A percentile compares a stretch with the other conserved stretches of the same genome.
phyloP scores from a whole-genome alignment of 306 rosid species.

The Pyrus communis region DNA sequence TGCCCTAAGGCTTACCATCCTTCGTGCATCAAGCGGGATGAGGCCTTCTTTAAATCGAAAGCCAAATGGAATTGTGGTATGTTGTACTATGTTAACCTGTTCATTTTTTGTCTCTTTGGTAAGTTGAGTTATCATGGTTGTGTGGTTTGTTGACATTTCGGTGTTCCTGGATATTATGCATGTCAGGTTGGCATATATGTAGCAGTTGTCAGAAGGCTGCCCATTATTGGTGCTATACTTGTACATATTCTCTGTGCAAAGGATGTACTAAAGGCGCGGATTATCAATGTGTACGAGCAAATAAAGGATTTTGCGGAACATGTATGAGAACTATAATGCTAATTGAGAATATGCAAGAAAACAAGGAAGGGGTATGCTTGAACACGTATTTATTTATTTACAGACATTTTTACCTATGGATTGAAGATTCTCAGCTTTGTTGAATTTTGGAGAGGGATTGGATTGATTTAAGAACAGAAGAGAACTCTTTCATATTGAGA shows the following conservation, averaged over 20 bases:
- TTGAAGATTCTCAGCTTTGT: not conserved
- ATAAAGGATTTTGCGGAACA: constrained; percentile 78
- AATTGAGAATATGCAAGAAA: constrained; percentile 61
- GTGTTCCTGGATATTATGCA: constrained; percentile 3
- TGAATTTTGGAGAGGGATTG: not conserved
- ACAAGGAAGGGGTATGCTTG: constrained; percentile 60
- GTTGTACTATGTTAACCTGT: constrained; percentile 8
- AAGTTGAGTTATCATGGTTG: not conserved
- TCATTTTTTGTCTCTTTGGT: not conserved
- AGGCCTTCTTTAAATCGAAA: constrained; percentile 74
- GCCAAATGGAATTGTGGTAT: constrained; percentile 99
- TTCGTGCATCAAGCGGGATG: constrained; percentile 86
- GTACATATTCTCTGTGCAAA: constrained; percentile 87
- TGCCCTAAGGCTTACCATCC: constrained; percentile 99
- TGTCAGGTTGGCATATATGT: constrained; percentile 98
- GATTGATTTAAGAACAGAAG: not conserved
- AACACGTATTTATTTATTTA: not conserved
- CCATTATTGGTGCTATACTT: constrained; percentile 89
- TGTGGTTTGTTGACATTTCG: constrained; percentile 1
- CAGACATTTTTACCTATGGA: not conserved
- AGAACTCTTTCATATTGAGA: not conserved
- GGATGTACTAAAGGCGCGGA: constrained; percentile 75
- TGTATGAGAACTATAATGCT: constrained; percentile 91
- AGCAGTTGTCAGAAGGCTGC: constrained; percentile 73
- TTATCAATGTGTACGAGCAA: constrained; percentile 74